Evolutionary conservation across 495 filamentous ascomycete species (phyloP), one percentile per base, ranked within the genome.

Genomic region (Penicillium nucicola): DNA sequence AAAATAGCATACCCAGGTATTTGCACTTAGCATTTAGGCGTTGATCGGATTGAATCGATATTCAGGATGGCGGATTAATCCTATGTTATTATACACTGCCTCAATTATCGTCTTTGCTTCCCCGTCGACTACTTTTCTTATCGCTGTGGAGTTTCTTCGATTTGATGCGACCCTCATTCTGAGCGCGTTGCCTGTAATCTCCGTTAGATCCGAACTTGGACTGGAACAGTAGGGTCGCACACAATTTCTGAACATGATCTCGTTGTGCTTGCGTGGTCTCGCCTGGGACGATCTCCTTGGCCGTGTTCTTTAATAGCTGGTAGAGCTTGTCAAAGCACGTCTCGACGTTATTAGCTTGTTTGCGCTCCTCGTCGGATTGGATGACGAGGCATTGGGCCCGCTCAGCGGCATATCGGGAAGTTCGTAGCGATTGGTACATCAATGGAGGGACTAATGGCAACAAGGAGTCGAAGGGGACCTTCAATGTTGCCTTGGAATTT

Each of bases 401-500:
- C 25, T 74, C 72, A 4, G 86, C 80, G 65, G 85, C 85, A 62
- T 91, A 95, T 44, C 79, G 85, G 2, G 85, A 89, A 10, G 73
- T 51, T 15, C 80, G 78, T 34, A 97, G 70, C 10, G 74, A 66
- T 11, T 69, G 50, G 61, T 89, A 84, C 6, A 98, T 66, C 4
- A 88, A 60, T 32, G 71, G 80, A 5, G 95, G 93, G 1, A 97
- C 65, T 22, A 81, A 64, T 9, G 72, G 70, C 10, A 84, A 56
- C 23, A 95, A 71, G 23, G 81, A 65, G 19, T 74, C 55, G 14
- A 87, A 61, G 25, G 84, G 69, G 70, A 80, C 74, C 63, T 70
- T 88, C 65, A 90, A 64, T 13, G 88, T 96, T 10, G 92, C 93
- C 69, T 98, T 98, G 13, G 88, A 88, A 65, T 92, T 93, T 20